These are phyloP conservation scores for Zymoseptoria tritici DNA, from an alignment of 2,329 filamentous ascomycete genomes.

Conservation along the genomic window DNA sequence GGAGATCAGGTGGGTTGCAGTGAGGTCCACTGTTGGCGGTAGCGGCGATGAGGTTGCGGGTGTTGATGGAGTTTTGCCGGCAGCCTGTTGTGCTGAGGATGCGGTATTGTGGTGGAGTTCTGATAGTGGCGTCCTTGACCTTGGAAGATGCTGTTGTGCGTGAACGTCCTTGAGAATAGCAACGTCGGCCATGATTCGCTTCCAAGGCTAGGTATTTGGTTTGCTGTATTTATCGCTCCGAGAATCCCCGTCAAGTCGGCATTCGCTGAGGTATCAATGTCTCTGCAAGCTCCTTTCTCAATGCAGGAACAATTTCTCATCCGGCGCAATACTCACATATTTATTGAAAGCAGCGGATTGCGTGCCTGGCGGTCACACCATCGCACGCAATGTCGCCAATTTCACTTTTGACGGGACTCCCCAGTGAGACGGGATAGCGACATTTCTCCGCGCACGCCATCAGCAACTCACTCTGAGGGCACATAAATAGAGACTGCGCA, in stretches of 20 bases:
- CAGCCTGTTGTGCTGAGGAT: not conserved
- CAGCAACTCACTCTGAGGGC: not conserved
- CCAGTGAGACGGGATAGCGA: not conserved
- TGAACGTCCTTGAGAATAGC: not conserved
- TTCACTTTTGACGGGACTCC: not conserved
- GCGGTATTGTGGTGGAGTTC: not conserved
- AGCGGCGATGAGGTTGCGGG: not conserved
- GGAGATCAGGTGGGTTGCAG: slow-evolving; percentile 41
- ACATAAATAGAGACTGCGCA: not conserved
- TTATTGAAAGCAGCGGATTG: not conserved
- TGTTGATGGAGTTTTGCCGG: not conserved
- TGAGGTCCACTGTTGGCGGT: slow-evolving; percentile 3
- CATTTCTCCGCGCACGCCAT: not conserved
- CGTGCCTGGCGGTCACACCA: not conserved
- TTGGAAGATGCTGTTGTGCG: not conserved
- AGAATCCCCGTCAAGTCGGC: not conserved
- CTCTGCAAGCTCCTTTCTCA: not conserved
- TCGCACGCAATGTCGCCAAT: not conserved
- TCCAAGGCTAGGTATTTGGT: not conserved
- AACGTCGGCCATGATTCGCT: not conserved
- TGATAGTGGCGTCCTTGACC: not conserved
- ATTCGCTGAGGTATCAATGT: not conserved
- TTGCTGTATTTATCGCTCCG: not conserved
- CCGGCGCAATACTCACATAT: not conserved
- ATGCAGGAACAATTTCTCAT: not conserved